These are phyloP conservation scores for Kurtzmaniella natalensis DNA, from an alignment of 1,139 yeast species.

Conservation along the genomic window DNA sequence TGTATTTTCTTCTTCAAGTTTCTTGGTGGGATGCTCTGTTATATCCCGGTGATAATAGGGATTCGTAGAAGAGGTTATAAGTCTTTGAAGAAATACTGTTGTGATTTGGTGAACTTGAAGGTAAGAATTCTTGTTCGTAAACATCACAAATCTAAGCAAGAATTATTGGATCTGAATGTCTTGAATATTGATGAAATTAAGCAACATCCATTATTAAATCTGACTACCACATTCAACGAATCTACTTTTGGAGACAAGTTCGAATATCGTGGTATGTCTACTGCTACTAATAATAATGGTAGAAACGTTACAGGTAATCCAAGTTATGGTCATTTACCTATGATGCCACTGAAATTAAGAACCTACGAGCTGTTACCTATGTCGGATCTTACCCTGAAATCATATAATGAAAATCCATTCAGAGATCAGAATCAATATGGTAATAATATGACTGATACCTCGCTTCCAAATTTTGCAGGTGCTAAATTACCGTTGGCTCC, in stretches of 20 bases:
- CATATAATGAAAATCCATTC: too few relatives aligned
- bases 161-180: constrained; percentile 32
- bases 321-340: background rate
- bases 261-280: constrained; percentile 6
- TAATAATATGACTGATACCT: too few relatives aligned
- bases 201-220: constrained; percentile 23
- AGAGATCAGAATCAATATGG: too few relatives aligned
- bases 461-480: too few relatives aligned
- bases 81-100: constrained; percentile 55
- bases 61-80: constrained; percentile 34
- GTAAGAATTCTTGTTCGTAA: constrained; percentile 49
- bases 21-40: constrained; percentile 50
- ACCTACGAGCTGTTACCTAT: constrained; percentile 2
- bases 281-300: background rate
- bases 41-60: constrained; percentile 51
- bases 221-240: constrained; percentile 1
- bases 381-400: background rate
- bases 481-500: too few relatives aligned
- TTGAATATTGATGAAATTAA: constrained; percentile 21
- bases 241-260: constrained; percentile 10
- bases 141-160: constrained; percentile 40
- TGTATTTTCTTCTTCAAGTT: constrained; percentile 61
- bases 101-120: constrained; percentile 48
- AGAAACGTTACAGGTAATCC: background rate
- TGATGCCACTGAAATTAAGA: background rate